Evolutionary conservation across 495 filamentous ascomycete genomes (phyloP), one percentile per base, ranked within the genome.

Genomic region (Elasticomyces elasticus): DNA sequence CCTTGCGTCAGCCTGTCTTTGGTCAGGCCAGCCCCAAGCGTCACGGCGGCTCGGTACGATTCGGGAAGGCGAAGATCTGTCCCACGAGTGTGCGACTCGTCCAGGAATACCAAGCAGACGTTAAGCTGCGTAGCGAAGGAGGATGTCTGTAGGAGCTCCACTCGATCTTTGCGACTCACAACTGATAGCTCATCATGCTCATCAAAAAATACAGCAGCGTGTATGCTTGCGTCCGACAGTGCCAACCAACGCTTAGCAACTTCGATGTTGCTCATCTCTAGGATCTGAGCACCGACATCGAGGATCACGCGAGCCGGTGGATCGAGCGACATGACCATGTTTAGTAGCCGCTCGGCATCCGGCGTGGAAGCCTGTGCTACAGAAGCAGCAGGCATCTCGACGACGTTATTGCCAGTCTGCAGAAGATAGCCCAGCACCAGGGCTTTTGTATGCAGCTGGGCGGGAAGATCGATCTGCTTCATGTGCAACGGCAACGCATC

Each of bases 1-100:
- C 84, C 84, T 79, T 92, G 87, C 0, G 87, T 82, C 1, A 86
- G 64, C 37, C 76, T 74, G 46, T 90, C 85, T 62, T 90, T 89
- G 0, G 83, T 83, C 5, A 86, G 65, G n/a, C 72, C 69, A 0
- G 80, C 73, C 0, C 85, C 84, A 0, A 91, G 69, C 0, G 83
- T 89, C 5, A 92, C 77, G 2, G 82, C 82, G 2, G 82, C 87
- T 12, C 77, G 67, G 52, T 79, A 81, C 12, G 71, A 15, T 0
- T 51, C 51, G 0, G 86, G 85, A 2, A 92, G 61, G 57, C 75
- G 81, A 9, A 92, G 60, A 60, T 91, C 85, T 0, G 79, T 85
- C 0, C 87, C 87, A 58, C 87, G 67, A 0, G 87, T 89, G 57
- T 92, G 87, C 0, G 78, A 77, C 56, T 92, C 79, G 45, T 89